Base-by-base conservation (phyloP, 2,329 filamentous ascomycete species). In the Teratosphaeria gauchensis region DNA sequence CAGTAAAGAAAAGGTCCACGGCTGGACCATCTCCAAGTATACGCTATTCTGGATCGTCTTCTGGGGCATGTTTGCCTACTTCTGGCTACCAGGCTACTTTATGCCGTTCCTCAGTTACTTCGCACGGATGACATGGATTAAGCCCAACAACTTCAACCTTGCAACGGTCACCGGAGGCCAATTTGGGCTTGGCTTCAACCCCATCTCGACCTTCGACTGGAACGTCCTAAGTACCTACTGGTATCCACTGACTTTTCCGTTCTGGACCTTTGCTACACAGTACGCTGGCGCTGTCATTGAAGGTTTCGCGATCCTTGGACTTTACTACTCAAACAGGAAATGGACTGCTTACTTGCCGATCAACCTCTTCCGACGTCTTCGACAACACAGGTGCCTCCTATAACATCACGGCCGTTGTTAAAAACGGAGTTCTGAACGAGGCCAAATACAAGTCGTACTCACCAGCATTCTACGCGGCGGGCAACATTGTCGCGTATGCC, bases 71-170 rank as follows among this genome's bases (percentile, higher is more conserved):
- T 92, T 92, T 64, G 71, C 82, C 28, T 95, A 92, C 74, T 95
- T 95, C 74, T 65, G 94, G 71, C 76, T 95, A 1, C 90, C 90
- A 0, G 90, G 90, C 4, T 79, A 95, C 12, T 76, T 95, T 53
- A 86, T 94, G 77, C 89, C 89, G 7, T 90, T 89, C 0, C 78
- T 95, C 65, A 92, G 89, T 73, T 94, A 92, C 73, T 95, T 95
- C 78, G 95, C 86, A 71, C 86, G 92, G 62, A 78, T 95, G 60
- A 95, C 90, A 7, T 95, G 90, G 90, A 89, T 94, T 68, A 88
- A 88, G 2, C 90, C 90, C 0, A 85, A 90, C 64, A 95, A 87
- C 65, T 87, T 92, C n/a, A 84, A 92, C 6, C 76, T 95, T 53
- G 87, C 90, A 30, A 94, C 94, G 71, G 76, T 95, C 63, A 56